Evolutionary conservation across 345 rosid species (phyloP).

Genomic region (Kernera saxatilis): DNA sequence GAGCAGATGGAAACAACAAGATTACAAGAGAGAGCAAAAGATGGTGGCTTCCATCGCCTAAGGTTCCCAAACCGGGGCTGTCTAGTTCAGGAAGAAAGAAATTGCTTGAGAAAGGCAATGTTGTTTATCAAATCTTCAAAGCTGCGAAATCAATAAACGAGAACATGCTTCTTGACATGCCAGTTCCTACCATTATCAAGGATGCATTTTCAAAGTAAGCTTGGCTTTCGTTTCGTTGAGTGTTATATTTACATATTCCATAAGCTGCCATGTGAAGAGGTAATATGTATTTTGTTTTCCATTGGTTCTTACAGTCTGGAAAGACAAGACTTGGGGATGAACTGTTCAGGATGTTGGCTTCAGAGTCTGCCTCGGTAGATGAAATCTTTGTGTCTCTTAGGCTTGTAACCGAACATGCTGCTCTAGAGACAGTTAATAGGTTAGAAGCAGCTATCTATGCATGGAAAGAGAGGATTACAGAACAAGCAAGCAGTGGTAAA

Average conservation of each 20-base stretch:
- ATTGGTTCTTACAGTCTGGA: conserved; percentile 50
- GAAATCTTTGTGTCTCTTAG: conserved; percentile 44
- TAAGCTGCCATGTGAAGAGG: neutral
- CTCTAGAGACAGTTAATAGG: conserved; percentile 54
- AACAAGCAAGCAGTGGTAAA: conserved; percentile 35
- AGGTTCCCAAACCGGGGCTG: conserved; percentile 75
- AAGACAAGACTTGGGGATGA: conserved; percentile 67
- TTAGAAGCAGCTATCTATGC: conserved; percentile 60
- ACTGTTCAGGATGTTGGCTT: conserved; percentile 49
- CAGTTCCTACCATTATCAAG: conserved; percentile 56
- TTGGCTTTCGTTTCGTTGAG: neutral
- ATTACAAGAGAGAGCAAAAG: conserved; percentile 63
- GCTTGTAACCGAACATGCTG: conserved; percentile 54
- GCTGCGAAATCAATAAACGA: conserved; percentile 89
- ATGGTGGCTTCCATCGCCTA: conserved; percentile 97
- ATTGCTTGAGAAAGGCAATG: conserved; percentile 44
- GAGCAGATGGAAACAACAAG: conserved; percentile 67
- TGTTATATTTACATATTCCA: neutral
- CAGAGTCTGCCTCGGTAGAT: conserved; percentile 38
- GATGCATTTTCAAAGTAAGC: conserved; percentile 69
- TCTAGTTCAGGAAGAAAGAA: conserved; percentile 63
- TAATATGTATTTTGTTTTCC: neutral
- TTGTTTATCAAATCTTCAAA: conserved; percentile 83
- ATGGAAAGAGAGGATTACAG: conserved; percentile 56
- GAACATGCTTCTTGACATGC: conserved; percentile 75